Base-by-base conservation (phyloP, 2,329 filamentous ascomycete genomes). In the Colletotrichum limetticola region DNA sequence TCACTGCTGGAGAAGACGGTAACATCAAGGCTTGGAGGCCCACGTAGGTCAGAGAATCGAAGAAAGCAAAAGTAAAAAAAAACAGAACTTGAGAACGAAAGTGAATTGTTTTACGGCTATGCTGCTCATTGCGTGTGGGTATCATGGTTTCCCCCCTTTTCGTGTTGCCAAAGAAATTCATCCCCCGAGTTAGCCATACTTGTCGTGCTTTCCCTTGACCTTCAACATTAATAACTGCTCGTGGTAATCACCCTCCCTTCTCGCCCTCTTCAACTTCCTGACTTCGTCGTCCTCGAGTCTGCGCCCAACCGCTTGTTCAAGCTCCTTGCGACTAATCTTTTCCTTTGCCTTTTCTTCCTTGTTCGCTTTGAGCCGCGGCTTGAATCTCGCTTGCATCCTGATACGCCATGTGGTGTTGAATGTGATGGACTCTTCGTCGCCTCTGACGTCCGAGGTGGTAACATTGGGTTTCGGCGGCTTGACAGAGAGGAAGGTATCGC, bases 371-470 rank as follows among this genome's bases (percentile, higher is more conserved):
- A 97, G 83, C 75, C 90, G 89, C 9, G 96, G 95, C 86, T 98
- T 98, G 86, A 97, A 98, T 63, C 94, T 89, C 26, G 96, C 95
- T 85, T 98, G 96, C 95, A 98, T 98, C 66, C 95, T 93, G 78
- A 98, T 90, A 62, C 94, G 89, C 73, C 97, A 81, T 7, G 91
- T 93, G 11, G 94, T 95, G 77, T 89, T 89, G 78, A 93, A 94
- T 5, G 86, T 89, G 63, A 91, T 90, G 9, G 85, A 84, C 16
- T 92, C 90, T 8, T 91, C 92, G 81, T 98, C 95, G 61, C 94
- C 95, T 37, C 94, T 91, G 14, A 97, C 86, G 76, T 95, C 92
- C 0, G 91, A 87, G 1, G 84, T 78, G 0, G 85, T 84, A 49
- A 84, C 86, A 24, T 85, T 84, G 16, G 85, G 85, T 28, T 83